Conservation (phyloP, 2,329 filamentous ascomycete genomes). For the Verruconis gallopava region DNA sequence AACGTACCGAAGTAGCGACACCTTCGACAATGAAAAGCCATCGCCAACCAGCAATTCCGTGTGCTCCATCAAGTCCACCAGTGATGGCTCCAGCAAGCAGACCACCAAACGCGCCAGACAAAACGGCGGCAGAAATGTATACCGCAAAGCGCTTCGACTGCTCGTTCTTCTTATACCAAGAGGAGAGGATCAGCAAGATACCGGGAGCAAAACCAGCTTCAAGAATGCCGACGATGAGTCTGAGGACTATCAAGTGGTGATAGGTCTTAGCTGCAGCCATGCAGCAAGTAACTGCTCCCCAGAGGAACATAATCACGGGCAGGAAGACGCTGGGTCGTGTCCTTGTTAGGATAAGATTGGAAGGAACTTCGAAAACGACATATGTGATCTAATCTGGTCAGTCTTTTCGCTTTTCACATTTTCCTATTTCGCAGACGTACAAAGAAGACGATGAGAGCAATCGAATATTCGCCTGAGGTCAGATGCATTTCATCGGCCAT, state of each 20-base stretch:
- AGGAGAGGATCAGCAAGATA: constrained; percentile 41
- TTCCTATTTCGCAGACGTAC: no score
- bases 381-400: constrained; percentile 18
- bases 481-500: constrained; percentile 18
- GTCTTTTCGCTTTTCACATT: no score
- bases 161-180: constrained; percentile 47
- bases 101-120: constrained; percentile 42
- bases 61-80: constrained; percentile 31
- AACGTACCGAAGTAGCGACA: constrained; percentile 28
- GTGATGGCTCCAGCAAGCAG: constrained; percentile 38
- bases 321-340: constrained; percentile 39
- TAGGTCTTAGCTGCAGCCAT: constrained; percentile 39
- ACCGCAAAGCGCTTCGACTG: constrained; percentile 38
- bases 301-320: constrained; percentile 2
- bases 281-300: constrained; percentile 38
- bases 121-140: constrained; percentile 45
- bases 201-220: constrained; percentile 45
- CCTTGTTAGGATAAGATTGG: constrained; percentile 40
- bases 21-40: constrained; percentile 39
- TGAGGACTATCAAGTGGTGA: constrained; percentile 36
- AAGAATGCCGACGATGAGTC: constrained; percentile 42
- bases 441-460: constrained; percentile 42
- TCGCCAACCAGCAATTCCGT: constrained; percentile 36
- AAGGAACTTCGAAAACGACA: constrained; percentile 40
- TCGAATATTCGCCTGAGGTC: constrained; percentile 37